These are phyloP conservation scores for Fusarium sp. DNA, from an alignment of 2,329 filamentous ascomycete genomes.

Conservation along the genomic window DNA sequence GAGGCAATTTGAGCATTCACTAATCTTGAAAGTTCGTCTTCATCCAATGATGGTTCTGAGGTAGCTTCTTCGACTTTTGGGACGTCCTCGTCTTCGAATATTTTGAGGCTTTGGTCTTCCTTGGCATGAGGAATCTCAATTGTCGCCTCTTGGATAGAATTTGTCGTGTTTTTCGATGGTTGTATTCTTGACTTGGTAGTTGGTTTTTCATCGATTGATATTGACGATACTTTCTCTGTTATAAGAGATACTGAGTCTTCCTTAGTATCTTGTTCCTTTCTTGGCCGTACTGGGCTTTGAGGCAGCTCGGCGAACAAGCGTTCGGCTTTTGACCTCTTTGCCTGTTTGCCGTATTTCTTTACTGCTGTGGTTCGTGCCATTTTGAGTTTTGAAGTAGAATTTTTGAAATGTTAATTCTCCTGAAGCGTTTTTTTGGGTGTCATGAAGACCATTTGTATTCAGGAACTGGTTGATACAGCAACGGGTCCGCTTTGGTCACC, in stretches of 20 bases:
- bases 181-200: constrained; percentile 31
- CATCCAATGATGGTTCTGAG: not conserved
- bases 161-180: constrained; percentile 16
- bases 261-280: constrained; percentile 18
- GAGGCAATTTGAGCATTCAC: constrained; percentile 23
- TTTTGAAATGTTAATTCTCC: not conserved
- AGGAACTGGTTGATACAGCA: constrained; percentile 43
- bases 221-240: constrained; percentile 52
- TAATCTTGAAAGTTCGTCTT: constrained; percentile 2
- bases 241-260: constrained; percentile 51
- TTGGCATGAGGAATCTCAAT: constrained; percentile 18
- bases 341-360: constrained; percentile 65
- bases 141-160: constrained; percentile 20
- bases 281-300: constrained; percentile 60
- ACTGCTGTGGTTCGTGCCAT: constrained; percentile 61
- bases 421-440: not conserved
- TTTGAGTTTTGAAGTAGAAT: constrained; percentile 28
- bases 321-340: constrained; percentile 61
- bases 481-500: constrained; percentile 15
- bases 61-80: constrained; percentile 9
- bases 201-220: constrained; percentile 46
- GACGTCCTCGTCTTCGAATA: constrained; percentile 2
- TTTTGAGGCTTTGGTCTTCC: constrained; percentile 4
- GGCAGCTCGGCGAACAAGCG: constrained; percentile 66
- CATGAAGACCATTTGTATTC: constrained; percentile 18